Evolutionary conservation across 2,329 filamentous ascomycete species (phyloP).

Genomic region (Rutstroemia sydowiana): DNA sequence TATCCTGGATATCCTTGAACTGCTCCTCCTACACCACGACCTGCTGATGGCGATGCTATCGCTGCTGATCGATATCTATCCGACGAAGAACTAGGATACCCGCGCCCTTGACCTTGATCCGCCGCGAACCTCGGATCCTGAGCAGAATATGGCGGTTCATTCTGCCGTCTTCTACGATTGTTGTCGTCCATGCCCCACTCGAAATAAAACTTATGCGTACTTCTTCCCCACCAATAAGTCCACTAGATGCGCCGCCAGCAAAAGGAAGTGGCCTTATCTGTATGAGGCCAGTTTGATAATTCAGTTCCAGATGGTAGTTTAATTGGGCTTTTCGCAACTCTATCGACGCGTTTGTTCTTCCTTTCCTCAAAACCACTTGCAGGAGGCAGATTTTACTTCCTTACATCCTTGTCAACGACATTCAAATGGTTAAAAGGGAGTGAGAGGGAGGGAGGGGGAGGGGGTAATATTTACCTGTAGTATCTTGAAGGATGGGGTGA

Average conservation of each 20-base stretch:
- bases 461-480: not conserved
- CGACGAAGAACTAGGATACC: slow-evolving; percentile 20
- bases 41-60: slow-evolving; percentile 38
- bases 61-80: slow-evolving; percentile 43
- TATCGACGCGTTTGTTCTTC: slow-evolving; percentile 1
- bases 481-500: not conserved
- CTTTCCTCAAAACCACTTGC: slow-evolving; percentile 1
- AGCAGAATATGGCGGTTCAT: slow-evolving; percentile 60
- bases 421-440: not conserved
- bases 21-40: slow-evolving; percentile 41
- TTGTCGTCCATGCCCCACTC: slow-evolving; percentile 70
- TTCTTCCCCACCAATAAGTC: slow-evolving; percentile 49
- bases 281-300: slow-evolving; percentile 55
- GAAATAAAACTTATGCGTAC: slow-evolving; percentile 39
- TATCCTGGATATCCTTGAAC: slow-evolving; percentile 49
- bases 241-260: slow-evolving; percentile 58
- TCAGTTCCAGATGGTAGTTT: slow-evolving; percentile 3
- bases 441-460: no score
- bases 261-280: slow-evolving; percentile 54
- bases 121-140: slow-evolving; percentile 45
- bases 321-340: not conserved
- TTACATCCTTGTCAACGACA: not conserved
- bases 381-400: not conserved
- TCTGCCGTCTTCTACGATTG: slow-evolving; percentile 65
- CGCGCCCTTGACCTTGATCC: slow-evolving; percentile 24